phyloP scores from a whole-genome alignment of 306 rosid genomes.

The Fragaria ananassa region DNA sequence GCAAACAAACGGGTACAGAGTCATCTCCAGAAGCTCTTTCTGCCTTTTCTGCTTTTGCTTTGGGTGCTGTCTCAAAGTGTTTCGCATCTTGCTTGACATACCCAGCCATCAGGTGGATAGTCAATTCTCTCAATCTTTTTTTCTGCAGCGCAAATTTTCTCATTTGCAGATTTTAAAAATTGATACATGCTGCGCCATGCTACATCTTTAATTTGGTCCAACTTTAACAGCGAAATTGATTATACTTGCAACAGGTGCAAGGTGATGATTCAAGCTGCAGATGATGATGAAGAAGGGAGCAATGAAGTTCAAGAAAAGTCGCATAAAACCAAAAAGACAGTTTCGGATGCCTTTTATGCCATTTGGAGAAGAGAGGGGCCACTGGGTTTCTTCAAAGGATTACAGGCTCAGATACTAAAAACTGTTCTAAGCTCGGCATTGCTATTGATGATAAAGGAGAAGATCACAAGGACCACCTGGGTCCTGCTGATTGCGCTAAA shows the following conservation, averaged over 20 bases:
- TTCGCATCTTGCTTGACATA: slow-evolving; percentile 86
- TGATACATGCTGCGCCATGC: not conserved
- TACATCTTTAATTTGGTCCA: not conserved
- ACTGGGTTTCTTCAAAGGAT: slow-evolving; percentile 85
- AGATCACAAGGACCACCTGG: slow-evolving; percentile 81
- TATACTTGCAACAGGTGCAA: slow-evolving; percentile 61
- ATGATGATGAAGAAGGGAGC: slow-evolving; percentile 44
- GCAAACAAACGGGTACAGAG: slow-evolving; percentile 40
- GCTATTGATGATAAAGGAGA: slow-evolving; percentile 89
- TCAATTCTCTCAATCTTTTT: slow-evolving; percentile 20
- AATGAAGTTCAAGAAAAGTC: slow-evolving; percentile 41
- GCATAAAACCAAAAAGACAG: slow-evolving; percentile 53
- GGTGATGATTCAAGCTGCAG: slow-evolving; percentile 87
- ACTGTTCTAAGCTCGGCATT: slow-evolving; percentile 89
- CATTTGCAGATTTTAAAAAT: not conserved
- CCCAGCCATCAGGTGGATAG: slow-evolving; percentile 91
- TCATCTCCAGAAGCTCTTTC: slow-evolving; percentile 80
- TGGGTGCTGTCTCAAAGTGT: slow-evolving; percentile 92
- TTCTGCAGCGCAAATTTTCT: not conserved
- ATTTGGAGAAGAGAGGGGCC: slow-evolving; percentile 81
- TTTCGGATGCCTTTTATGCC: slow-evolving; percentile 61
- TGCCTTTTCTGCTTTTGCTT: slow-evolving; percentile 70
- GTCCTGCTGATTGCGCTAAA: slow-evolving; percentile 54
- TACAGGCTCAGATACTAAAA: slow-evolving; percentile 85
- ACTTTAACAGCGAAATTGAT: not conserved